Base-by-base conservation (phyloP, 768 basidiomycete genomes). In the Dendrothele bispora region DNA sequence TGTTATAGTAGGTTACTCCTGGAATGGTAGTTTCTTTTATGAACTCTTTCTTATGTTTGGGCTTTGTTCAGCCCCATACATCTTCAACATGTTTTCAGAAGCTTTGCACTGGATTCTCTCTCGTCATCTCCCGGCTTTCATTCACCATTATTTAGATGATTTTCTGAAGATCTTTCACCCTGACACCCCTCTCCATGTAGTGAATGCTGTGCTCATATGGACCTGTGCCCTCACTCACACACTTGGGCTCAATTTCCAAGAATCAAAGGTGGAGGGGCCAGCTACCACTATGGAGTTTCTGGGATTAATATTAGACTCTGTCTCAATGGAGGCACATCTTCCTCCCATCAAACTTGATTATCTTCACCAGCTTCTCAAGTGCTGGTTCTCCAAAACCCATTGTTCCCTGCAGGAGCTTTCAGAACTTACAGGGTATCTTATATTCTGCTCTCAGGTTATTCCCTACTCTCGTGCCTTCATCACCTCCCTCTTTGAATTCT, bases 31-130 rank as follows among this genome's bases (percentile, higher is more conserved):
- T 20, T 57, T 63, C 43, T 71, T 64, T 46, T 60, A 61, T 28
- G 50, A 55, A 14, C 30, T 66, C 4, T 61, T 69, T 1, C 55
- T 71, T 1, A 57, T 47, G 0, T 73, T 73, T 52, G 68, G 69
- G 0, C 43, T 62, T 1, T 48, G 55, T 1, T 58, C 63, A 1
- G 65, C 67, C 5, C 66, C 68, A 6, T 69, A 70, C 53, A 71
- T 73, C 10, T 72, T 69, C 56, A 68, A 70, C 46, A 57, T 71
- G 0, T 70, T 71, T 41, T 57, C 69, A 0, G 65, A 72, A 46
- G 71, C 61, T n/a, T 56, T 71, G 6, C 71, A 72, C 44, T 73
- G 68, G 70, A 71, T 72, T 42, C 61, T 71, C 12, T 48, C 56
- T 7, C 57, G 60, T 5, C 62, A 72, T 43, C 58, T 71, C 36